Percentiles rank a stretch among this genome's conserved stretches.
Conservation (phyloP, 2,329 filamentous ascomycete species). For the Cytospora schulzeri region DNA sequence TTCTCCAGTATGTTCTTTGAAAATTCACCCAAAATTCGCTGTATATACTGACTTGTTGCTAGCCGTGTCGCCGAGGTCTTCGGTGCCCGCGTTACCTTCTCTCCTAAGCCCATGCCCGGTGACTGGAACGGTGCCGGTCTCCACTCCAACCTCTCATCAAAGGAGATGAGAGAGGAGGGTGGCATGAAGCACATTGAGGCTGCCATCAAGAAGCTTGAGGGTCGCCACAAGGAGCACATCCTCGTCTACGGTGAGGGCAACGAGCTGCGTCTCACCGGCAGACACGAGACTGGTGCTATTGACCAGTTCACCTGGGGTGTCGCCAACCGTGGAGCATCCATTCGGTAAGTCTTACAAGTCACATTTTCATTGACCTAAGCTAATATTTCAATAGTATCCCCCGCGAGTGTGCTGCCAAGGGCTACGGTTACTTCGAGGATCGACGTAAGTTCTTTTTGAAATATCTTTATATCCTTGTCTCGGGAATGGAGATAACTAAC, state of each 20-base stretch:
- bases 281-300: constrained; percentile 91
- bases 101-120: constrained; percentile 81
- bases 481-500: neutral
- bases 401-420: constrained; percentile 79
- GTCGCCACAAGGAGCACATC: constrained; percentile 68
- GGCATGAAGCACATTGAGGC: constrained; percentile 95
- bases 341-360: constrained; percentile 54
- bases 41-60: constrained; percentile 31
- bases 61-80: constrained; percentile 86
- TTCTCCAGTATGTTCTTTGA: constrained; percentile 60
- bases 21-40: constrained; percentile 56
- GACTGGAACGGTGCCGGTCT: constrained; percentile 96
- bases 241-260: constrained; percentile 72
- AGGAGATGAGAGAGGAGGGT: constrained; percentile 84
- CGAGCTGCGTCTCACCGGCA: constrained; percentile 87
- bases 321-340: constrained; percentile 91
- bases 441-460: constrained; percentile 50
- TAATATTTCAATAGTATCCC: constrained; percentile 58
- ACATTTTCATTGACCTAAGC: neutral
- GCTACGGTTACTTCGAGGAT: constrained; percentile 94
- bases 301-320: constrained; percentile 93
- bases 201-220: constrained; percentile 80
- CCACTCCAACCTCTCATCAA: constrained; percentile 91
- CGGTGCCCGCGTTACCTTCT: constrained; percentile 90
- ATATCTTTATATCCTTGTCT: neutral